Evolutionary conservation across 495 filamentous ascomycete species (phyloP).

Genomic region (Rhizodiscina lignyota): DNA sequence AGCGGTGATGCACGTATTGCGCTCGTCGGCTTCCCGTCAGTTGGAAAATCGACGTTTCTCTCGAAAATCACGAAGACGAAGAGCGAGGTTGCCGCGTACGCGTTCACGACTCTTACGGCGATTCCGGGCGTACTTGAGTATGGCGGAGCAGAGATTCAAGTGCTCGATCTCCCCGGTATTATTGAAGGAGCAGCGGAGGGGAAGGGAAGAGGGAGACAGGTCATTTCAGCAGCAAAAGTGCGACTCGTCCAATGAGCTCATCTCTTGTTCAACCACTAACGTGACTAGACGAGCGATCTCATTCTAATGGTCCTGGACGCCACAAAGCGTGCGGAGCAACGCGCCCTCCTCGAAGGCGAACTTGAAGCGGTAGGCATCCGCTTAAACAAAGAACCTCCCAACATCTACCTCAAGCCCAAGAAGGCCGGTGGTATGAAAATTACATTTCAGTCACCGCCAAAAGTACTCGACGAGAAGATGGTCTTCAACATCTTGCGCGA

Average conservation of each 20-base stretch:
- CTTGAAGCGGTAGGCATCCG: slow-evolving; percentile 93
- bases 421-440: slow-evolving; percentile 98
- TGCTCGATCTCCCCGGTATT: slow-evolving; percentile 95
- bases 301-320: slow-evolving; percentile 96
- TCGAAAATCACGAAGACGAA: slow-evolving; percentile 99
- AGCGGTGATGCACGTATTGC: slow-evolving; percentile 94
- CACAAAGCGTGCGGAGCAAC: slow-evolving; percentile 90
- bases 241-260: neutral
- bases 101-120: slow-evolving; percentile 94
- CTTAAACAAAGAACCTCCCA: slow-evolving; percentile 82
- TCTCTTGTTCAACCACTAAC: neutral
- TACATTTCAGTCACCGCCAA: slow-evolving; percentile 79
- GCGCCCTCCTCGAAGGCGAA: slow-evolving; percentile 77
- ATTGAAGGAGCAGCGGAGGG: slow-evolving; percentile 96
- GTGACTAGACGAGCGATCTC: slow-evolving; percentile 70
- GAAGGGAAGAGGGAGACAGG: slow-evolving; percentile 89
- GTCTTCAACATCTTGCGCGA: slow-evolving; percentile 89
- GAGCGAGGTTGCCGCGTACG: slow-evolving; percentile 89
- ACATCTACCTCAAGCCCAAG: slow-evolving; percentile 97
- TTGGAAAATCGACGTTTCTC: slow-evolving; percentile 96
- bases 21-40: slow-evolving; percentile 92
- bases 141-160: slow-evolving; percentile 94
- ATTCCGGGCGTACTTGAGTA: slow-evolving; percentile 98
- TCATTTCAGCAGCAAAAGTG: slow-evolving; percentile 91
- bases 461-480: slow-evolving; percentile 91